Conservation (phyloP, 2,329 filamentous ascomycete genomes). For the Sporothrix pseudoabietina region DNA sequence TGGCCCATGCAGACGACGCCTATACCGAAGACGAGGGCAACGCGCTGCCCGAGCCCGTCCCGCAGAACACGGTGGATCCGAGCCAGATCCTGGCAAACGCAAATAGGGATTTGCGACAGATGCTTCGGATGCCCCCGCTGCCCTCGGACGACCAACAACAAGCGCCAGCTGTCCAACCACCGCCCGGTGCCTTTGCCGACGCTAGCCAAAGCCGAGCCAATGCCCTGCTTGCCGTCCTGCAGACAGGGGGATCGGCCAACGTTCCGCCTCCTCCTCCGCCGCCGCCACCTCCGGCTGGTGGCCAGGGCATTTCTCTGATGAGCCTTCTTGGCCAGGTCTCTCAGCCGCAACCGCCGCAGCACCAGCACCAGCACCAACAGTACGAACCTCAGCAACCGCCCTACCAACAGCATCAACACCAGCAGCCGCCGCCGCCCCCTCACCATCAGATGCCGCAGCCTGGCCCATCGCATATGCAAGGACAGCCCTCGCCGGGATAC, state of each 20-base stretch:
- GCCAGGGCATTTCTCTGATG: conserved; percentile 11
- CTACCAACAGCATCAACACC: conserved; percentile 18
- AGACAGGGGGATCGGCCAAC: conserved; percentile 41
- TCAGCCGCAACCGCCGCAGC: conserved; percentile 31
- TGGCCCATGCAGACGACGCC: conserved; percentile 54
- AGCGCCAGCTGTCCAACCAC: conserved; percentile 30
- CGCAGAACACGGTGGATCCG: conserved; percentile 41
- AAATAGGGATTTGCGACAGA: conserved; percentile 55
- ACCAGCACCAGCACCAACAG: neutral
- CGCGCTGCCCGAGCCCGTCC: conserved; percentile 45
- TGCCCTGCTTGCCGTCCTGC: conserved; percentile 57
- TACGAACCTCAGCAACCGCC: conserved; percentile 12
- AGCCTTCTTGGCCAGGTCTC: neutral
- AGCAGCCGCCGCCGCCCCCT: conserved; percentile 22
- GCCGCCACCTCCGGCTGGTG: neutral
- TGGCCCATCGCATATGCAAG: neutral
- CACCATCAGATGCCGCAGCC: conserved; percentile 26
- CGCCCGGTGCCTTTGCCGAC: conserved; percentile 30
- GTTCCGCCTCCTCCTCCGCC: neutral
- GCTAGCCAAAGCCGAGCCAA: conserved; percentile 50
- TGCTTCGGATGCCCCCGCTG: conserved; percentile 57
- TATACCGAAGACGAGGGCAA: conserved; percentile 65
- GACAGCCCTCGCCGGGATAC: neutral
- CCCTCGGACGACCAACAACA: neutral
- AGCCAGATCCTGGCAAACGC: conserved; percentile 55